These are phyloP conservation scores for Pythium monospermum DNA, from an alignment of 352 stramenopile genomes.

Conservation along the genomic window DNA sequence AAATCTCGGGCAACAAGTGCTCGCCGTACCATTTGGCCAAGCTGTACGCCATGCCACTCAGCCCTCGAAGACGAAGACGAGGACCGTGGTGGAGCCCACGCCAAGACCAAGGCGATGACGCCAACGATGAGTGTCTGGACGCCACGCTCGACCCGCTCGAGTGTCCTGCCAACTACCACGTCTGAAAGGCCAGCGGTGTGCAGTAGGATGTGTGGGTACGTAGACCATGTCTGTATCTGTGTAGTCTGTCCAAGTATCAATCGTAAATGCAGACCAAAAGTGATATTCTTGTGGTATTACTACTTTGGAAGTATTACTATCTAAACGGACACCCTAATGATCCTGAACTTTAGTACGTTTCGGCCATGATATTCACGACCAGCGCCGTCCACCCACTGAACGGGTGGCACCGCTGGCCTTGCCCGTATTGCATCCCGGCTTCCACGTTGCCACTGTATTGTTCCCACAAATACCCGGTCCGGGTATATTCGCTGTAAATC, in stretches of 20 bases:
- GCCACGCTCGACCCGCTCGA: slow-evolving; percentile 34
- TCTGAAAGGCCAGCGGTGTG: slow-evolving; percentile 20
- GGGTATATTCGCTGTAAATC: slow-evolving; percentile 76
- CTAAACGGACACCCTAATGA: too few relatives aligned
- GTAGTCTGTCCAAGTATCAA: too few relatives aligned
- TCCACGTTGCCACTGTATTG: slow-evolving; percentile 87
- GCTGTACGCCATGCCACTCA: slow-evolving; percentile 11
- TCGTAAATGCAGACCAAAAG: too few relatives aligned
- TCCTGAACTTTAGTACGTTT: slow-evolving; percentile 90
- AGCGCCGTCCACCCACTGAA: slow-evolving; percentile 94
- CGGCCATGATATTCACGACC: slow-evolving; percentile 91
- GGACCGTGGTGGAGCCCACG: slow-evolving; percentile 14
- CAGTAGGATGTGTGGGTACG: too few relatives aligned
- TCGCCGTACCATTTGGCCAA: slow-evolving; percentile 7
- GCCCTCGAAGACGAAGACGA: slow-evolving; percentile 19
- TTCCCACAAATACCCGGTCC: slow-evolving; percentile 91
- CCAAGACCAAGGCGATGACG: slow-evolving; percentile 10
- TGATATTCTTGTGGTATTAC: too few relatives aligned
- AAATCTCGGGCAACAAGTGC: slow-evolving; percentile 9
- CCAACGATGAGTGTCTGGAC: slow-evolving; percentile 19
- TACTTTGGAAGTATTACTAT: too few relatives aligned
- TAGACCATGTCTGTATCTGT: too few relatives aligned
- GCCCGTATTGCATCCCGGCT: slow-evolving; percentile 41
- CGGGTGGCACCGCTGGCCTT: slow-evolving; percentile 87
- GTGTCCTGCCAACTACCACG: slow-evolving; percentile 52